Conservation (phyloP, 2,329 filamentous ascomycete genomes). For the Cercospora canescens region DNA sequence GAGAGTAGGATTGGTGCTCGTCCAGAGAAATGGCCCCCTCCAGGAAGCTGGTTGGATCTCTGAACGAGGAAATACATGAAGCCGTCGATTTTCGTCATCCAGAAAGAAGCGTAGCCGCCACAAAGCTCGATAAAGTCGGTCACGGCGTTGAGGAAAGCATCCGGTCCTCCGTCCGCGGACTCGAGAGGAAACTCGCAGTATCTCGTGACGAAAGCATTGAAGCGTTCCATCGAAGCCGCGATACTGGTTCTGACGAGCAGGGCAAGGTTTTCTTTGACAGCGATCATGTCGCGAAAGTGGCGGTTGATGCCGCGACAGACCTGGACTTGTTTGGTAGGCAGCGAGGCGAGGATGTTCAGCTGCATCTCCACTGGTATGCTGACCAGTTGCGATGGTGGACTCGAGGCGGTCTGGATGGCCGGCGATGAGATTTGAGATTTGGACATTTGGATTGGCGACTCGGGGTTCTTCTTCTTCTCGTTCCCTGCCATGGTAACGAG, state of each 20-base stretch:
- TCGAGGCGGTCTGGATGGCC: no score
- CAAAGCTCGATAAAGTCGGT: background rate
- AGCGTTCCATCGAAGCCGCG: background rate
- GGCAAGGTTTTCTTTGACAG: background rate
- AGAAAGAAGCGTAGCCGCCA: background rate
- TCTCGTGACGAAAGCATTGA: background rate
- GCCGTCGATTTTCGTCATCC: background rate
- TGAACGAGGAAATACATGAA: background rate
- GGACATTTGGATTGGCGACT: no score
- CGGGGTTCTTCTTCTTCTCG: no score
- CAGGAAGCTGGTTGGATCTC: background rate
- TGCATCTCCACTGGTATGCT: background rate
- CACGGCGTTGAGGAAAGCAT: background rate
- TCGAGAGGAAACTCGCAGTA: background rate
- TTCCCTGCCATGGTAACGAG: no score
- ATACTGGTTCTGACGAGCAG: background rate
- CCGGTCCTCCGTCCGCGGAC: background rate
- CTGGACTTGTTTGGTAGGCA: background rate
- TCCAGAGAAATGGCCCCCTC: background rate
- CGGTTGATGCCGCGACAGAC: background rate
- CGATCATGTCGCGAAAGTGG: background rate
- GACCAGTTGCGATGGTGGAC: background rate
- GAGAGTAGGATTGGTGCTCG: background rate
- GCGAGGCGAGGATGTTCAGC: background rate
- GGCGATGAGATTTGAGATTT: no score